These are phyloP conservation scores for Cercospora citrullina DNA, from an alignment of 2,329 filamentous ascomycete genomes.

Conservation along the genomic window DNA sequence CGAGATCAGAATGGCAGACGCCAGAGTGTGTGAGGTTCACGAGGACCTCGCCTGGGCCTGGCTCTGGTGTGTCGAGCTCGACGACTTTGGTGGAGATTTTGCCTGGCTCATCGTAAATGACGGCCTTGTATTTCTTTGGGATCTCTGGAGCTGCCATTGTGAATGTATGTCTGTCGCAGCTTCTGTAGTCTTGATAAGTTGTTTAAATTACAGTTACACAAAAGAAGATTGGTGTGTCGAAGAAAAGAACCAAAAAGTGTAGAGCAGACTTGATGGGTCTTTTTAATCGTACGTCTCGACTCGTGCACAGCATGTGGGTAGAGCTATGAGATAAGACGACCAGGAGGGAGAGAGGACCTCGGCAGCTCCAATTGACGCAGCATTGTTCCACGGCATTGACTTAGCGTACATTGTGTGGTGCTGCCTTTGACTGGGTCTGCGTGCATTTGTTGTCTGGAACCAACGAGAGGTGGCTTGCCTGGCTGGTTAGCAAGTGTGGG, in stretches of 20 bases:
- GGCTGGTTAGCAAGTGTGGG: background rate
- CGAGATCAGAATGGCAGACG: conserved; percentile 65
- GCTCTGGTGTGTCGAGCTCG: conserved; percentile 64
- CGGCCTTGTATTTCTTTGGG: conserved; percentile 63
- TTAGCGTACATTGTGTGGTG: background rate
- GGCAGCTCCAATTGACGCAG: background rate
- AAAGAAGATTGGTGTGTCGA: background rate
- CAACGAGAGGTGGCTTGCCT: background rate
- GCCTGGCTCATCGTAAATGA: conserved; percentile 65
- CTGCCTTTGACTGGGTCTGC: background rate
- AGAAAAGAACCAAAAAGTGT: background rate
- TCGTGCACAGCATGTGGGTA: background rate
- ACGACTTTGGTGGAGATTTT: conserved; percentile 64
- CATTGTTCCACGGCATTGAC: background rate
- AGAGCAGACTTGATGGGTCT: background rate
- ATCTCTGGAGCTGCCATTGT: conserved; percentile 33
- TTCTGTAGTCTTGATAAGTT: background rate
- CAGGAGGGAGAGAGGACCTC: background rate
- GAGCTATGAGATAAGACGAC: background rate
- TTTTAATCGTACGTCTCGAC: background rate
- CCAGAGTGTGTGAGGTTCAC: conserved; percentile 56
- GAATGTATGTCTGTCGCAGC: too few relatives aligned
- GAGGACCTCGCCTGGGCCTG: conserved; percentile 56
- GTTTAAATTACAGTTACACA: background rate
- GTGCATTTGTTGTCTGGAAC: background rate